A percentile compares a stretch with the other conserved stretches of the same genome.
Evolutionary conservation across 202 grass and related monocot species (phyloP).

Genomic region (Carex arenaria): DNA sequence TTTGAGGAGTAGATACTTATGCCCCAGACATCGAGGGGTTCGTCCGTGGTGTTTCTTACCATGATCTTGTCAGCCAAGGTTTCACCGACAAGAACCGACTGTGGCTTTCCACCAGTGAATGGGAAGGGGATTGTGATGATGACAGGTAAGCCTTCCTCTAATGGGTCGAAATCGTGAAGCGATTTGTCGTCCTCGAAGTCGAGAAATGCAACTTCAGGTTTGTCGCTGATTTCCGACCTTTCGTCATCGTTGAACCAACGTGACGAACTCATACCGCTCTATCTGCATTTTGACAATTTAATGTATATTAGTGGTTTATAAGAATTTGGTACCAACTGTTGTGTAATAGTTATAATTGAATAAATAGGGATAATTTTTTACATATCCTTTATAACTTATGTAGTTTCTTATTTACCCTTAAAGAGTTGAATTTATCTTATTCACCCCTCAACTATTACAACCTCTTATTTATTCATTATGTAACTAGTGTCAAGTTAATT

Average conservation of each 20-base stretch:
- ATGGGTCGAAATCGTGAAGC: slow-evolving; percentile 45
- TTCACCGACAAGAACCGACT: slow-evolving; percentile 63
- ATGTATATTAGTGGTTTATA: background rate
- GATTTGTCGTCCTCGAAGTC: slow-evolving; percentile 72
- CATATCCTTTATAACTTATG: no score
- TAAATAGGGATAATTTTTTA: no score
- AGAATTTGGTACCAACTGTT: background rate
- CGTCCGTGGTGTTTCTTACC: slow-evolving; percentile 55
- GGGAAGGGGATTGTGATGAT: slow-evolving; percentile 58
- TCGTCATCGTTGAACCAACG: slow-evolving; percentile 35
- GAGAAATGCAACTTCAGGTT: slow-evolving; percentile 78
- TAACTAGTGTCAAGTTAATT: no score
- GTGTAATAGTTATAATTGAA: background rate
- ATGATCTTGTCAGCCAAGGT: slow-evolving; percentile 48
- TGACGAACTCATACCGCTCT: slow-evolving; percentile 11
- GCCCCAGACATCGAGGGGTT: slow-evolving; percentile 69
- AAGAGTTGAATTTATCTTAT: no score
- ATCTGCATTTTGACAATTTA: background rate
- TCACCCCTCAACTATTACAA: no score
- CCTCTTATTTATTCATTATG: no score
- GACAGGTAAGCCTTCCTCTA: slow-evolving; percentile 50
- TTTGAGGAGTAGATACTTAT: slow-evolving; percentile 85
- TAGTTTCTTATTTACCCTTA: no score
- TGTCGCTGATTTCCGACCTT: slow-evolving; percentile 63
- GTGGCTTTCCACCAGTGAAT: slow-evolving; percentile 54